Evolutionary conservation across 768 basidiomycete species (phyloP).

Genomic region (Tylopilus felleus): DNA sequence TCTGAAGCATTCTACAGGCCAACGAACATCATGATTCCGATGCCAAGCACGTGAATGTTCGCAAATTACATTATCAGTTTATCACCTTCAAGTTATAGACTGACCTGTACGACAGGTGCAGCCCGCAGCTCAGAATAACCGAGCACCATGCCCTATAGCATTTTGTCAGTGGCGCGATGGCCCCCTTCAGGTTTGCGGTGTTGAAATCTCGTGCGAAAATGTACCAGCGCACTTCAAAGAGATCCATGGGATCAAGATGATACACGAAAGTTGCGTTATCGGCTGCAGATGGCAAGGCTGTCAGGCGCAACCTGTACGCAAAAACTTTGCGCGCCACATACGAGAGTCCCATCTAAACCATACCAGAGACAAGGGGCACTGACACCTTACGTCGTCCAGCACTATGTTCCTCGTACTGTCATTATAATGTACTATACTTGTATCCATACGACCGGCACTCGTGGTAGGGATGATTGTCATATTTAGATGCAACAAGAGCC

Average conservation of each 20-base stretch:
- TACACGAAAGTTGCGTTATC: not conserved
- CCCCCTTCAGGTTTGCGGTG: not conserved
- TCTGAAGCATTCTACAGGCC: not conserved
- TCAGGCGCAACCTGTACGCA: not conserved
- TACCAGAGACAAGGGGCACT: not conserved
- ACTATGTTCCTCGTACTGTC: not conserved
- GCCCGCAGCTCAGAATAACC: not conserved
- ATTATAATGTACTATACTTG: too few relatives aligned
- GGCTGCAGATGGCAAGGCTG: not conserved
- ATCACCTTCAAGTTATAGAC: not conserved
- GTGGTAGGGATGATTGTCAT: too few relatives aligned
- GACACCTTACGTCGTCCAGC: not conserved
- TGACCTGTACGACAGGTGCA: not conserved
- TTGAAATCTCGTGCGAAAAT: not conserved
- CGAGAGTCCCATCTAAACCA: not conserved
- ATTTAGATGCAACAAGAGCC: too few relatives aligned
- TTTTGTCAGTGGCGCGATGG: not conserved
- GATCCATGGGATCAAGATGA: not conserved
- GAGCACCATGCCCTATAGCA: not conserved
- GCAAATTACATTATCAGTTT: too few relatives aligned
- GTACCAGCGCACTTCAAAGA: not conserved
- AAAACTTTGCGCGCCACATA: slow-evolving; percentile 5
- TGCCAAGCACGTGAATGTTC: too few relatives aligned
- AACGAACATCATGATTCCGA: not conserved
- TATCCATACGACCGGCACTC: too few relatives aligned